Conservation (phyloP, 2,329 filamentous ascomycete genomes). For the Rasamsonia emersonii region DNA sequence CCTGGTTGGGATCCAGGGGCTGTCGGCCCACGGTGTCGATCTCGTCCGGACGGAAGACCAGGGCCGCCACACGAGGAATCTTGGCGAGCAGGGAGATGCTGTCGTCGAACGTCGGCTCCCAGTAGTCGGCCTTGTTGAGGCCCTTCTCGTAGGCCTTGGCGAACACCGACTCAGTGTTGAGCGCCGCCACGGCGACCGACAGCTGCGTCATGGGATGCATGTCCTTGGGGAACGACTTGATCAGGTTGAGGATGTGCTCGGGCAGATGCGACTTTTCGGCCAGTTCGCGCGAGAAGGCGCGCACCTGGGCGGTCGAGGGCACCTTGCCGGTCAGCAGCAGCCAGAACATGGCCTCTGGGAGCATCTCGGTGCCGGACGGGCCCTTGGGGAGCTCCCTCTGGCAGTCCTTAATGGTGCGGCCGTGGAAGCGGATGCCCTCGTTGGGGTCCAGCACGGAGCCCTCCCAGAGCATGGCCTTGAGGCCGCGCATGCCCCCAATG, state of each 20-base stretch:
- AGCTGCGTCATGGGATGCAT: constrained; percentile 99
- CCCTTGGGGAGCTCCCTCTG: constrained; percentile 90
- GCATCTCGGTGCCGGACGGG: constrained; percentile 82
- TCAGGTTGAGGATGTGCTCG: constrained; percentile 73
- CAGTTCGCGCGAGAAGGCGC: constrained; percentile 72
- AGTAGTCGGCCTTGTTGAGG: constrained; percentile 92
- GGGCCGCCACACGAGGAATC: constrained; percentile 90
- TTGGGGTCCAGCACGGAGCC: constrained; percentile 93
- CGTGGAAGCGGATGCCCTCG: constrained; percentile 97
- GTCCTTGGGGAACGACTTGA: constrained; percentile 79
- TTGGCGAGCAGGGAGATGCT: constrained; percentile 89
- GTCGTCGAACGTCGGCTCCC: constrained; percentile 97
- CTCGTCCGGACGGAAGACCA: constrained; percentile 88
- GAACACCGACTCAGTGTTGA: constrained; percentile 91
- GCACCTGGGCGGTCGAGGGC: constrained; percentile 72
- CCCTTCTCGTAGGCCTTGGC: constrained; percentile 88
- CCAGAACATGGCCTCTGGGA: constrained; percentile 99
- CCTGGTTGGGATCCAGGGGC: constrained; percentile 71
- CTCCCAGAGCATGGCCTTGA: constrained; percentile 99
- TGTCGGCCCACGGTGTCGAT: constrained; percentile 64
- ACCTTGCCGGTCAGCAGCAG: constrained; percentile 88
- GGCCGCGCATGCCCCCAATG: constrained; percentile 91
- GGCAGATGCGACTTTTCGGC: constrained; percentile 80
- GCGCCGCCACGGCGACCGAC: constrained; percentile 85
- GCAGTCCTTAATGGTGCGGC: constrained; percentile 96